Conservation (phyloP, 1,284 basidiomycete species). For the Naganishia albida region DNA sequence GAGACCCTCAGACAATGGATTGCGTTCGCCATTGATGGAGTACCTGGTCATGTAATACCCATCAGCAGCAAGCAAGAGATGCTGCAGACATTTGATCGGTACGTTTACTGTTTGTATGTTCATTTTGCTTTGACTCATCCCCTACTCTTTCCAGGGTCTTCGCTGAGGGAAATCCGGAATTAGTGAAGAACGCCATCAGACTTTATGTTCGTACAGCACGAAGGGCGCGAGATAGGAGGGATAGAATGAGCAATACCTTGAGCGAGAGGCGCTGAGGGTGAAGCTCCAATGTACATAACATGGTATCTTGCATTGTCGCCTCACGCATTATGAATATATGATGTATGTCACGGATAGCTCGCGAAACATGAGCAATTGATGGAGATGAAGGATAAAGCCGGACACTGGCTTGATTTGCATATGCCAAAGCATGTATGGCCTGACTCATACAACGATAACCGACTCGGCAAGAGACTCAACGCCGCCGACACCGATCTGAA, state of each 20-base stretch:
- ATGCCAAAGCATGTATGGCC: not conserved
- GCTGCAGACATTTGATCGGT: conserved; percentile 71
- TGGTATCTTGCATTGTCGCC: not conserved
- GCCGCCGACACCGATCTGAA: not conserved
- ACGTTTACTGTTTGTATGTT: conserved; percentile 45
- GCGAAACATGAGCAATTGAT: not conserved
- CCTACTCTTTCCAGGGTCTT: conserved; percentile 60
- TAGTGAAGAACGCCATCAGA: conserved; percentile 71
- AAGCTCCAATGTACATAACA: not conserved
- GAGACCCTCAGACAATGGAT: conserved; percentile 70
- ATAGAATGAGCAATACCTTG: conserved; percentile 28
- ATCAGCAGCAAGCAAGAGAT: conserved; percentile 73
- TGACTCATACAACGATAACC: not conserved
- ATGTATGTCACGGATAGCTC: not conserved
- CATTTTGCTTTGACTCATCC: too few relatives aligned
- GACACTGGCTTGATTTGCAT: not conserved
- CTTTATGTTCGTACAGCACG: conserved; percentile 26
- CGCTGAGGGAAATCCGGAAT: conserved; percentile 66
- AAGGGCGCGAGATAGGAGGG: conserved; percentile 27
- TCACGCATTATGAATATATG: not conserved
- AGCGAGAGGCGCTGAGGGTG: conserved; percentile 9
- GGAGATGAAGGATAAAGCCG: not conserved
- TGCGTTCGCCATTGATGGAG: conserved; percentile 66
- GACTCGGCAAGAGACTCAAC: not conserved
- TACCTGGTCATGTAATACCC: conserved; percentile 67